Conservation (phyloP, 495 filamentous ascomycete species). For the Rostrohypoxylon terebratum region DNA sequence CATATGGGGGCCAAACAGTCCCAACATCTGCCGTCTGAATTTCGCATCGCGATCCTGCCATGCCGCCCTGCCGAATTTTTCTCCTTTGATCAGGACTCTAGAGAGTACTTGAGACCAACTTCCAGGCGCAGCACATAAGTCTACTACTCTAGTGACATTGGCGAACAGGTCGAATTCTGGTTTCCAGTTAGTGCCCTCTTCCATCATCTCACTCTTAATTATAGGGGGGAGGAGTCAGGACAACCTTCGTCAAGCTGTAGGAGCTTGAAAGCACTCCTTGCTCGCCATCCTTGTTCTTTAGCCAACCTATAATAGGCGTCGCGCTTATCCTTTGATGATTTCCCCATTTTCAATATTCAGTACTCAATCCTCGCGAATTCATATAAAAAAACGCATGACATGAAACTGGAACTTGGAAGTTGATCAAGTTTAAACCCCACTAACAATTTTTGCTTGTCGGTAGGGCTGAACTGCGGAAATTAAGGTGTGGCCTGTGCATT, state of each 20-base stretch:
- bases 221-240: background rate
- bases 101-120: conserved; percentile 98
- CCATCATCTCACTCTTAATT: background rate
- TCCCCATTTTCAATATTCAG: conserved; percentile 74
- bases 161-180: conserved; percentile 91
- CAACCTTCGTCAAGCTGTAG: conserved; percentile 88
- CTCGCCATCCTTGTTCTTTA: conserved; percentile 98
- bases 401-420: too few relatives aligned
- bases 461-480: conserved; percentile 50
- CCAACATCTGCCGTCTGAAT: conserved; percentile 66
- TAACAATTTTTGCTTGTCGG: conserved; percentile 24
- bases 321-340: conserved; percentile 98
- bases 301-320: conserved; percentile 97
- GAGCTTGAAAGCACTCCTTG: conserved; percentile 95
- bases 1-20: conserved; percentile 51
- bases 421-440: conserved; percentile 11
- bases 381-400: too few relatives aligned
- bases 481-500: conserved; percentile 36
- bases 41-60: conserved; percentile 84
- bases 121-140: conserved; percentile 94
- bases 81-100: conserved; percentile 89
- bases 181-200: conserved; percentile 39
- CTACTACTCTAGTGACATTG: conserved; percentile 89
- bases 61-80: conserved; percentile 83
- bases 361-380: background rate